Evolutionary conservation across 176 grass and related monocot species (phyloP).

Genomic region (Cenchrus americanus): DNA sequence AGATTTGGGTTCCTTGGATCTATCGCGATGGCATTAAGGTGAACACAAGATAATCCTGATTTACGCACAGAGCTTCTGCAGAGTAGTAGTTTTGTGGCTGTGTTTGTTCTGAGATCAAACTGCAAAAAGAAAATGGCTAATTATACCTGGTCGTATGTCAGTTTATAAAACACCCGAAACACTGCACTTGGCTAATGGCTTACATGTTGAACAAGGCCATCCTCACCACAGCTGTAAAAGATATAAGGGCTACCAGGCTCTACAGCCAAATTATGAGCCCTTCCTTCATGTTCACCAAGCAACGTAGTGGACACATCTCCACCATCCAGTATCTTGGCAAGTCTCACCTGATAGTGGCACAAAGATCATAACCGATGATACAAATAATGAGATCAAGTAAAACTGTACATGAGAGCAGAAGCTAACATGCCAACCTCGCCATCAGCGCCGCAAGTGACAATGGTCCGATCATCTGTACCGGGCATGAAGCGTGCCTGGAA

Average conservation of each 20-base stretch:
- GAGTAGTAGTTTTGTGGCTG: conserved; percentile 60
- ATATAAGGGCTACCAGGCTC: conserved; percentile 83
- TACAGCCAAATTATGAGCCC: conserved; percentile 84
- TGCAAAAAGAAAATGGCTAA: conserved; percentile 44
- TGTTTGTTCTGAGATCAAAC: conserved; percentile 89
- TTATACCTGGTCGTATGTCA: conserved; percentile 18
- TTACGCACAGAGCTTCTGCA: conserved; percentile 51
- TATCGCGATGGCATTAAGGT: conserved; percentile 74
- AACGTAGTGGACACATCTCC: conserved; percentile 66
- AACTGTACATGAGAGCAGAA: background rate
- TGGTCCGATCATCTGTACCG: conserved; percentile 63
- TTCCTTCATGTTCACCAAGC: conserved; percentile 67
- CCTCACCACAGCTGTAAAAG: conserved; percentile 92
- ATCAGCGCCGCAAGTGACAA: conserved; percentile 87
- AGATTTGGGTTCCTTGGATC: conserved; percentile 84
- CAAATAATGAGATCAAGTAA: background rate
- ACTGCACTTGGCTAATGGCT: conserved; percentile 27
- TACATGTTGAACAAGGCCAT: conserved; percentile 90
- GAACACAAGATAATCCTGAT: conserved; percentile 44
- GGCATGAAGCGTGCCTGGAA: conserved; percentile 93
- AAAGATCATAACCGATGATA: conserved; percentile 16
- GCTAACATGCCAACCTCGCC: conserved; percentile 59
- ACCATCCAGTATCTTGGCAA: conserved; percentile 59
- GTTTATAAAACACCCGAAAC: conserved; percentile 31
- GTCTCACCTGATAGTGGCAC: conserved; percentile 58